These are phyloP conservation scores for Canavalia gladiata DNA, from an alignment of 306 rosid species.

Conservation along the genomic window DNA sequence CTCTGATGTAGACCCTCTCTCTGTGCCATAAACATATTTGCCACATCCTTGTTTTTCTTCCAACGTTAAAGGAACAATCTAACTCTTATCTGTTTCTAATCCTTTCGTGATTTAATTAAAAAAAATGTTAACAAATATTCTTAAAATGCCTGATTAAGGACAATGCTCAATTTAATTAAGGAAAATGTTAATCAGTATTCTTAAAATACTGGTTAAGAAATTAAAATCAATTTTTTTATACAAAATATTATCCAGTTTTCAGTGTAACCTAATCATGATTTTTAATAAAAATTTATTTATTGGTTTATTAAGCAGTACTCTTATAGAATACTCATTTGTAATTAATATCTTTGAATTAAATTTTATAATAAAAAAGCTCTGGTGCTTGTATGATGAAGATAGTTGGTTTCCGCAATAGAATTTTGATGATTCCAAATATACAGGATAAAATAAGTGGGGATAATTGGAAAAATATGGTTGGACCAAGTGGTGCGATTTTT, in stretches of 20 bases:
- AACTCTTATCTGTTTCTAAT: neutral
- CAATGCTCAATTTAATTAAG: neutral
- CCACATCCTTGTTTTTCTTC: constrained; percentile 33
- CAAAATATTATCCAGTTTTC: too few relatives aligned
- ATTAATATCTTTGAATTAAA: too few relatives aligned
- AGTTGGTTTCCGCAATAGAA: neutral
- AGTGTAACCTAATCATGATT: too few relatives aligned
- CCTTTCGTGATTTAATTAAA: neutral
- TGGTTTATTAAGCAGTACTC: too few relatives aligned
- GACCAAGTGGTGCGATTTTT: neutral
- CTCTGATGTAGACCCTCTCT: constrained; percentile 54
- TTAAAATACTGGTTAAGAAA: too few relatives aligned
- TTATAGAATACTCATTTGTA: too few relatives aligned
- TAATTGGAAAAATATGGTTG: neutral
- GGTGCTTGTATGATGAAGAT: neutral
- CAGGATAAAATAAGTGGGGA: neutral
- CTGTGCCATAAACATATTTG: neutral
- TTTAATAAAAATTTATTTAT: too few relatives aligned
- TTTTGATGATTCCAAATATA: neutral
- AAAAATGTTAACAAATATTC: too few relatives aligned
- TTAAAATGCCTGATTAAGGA: too few relatives aligned
- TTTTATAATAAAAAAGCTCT: too few relatives aligned
- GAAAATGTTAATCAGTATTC: too few relatives aligned
- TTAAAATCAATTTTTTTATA: too few relatives aligned
- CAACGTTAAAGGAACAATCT: constrained; percentile 38